These are phyloP conservation scores for Fusarium sp. DNA, from an alignment of 2,329 filamentous ascomycete species.

Conservation along the genomic window DNA sequence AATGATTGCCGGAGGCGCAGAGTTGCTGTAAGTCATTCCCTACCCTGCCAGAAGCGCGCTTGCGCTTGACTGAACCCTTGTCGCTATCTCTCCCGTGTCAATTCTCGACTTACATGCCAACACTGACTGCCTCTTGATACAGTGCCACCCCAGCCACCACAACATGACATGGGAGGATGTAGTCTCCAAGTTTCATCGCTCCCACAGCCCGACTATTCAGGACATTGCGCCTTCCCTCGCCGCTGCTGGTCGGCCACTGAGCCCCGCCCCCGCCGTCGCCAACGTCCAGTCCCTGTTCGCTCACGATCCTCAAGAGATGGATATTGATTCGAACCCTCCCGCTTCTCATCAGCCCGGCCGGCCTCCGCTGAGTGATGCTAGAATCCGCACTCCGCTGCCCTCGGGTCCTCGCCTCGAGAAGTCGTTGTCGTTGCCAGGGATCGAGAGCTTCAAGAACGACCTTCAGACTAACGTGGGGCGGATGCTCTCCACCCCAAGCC, in stretches of 20 bases:
- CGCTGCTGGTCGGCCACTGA: constrained; percentile 55
- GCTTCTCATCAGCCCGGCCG: constrained; percentile 50
- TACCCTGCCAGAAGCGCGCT: not conserved
- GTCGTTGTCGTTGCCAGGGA: constrained; percentile 57
- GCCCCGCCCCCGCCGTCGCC: constrained; percentile 53
- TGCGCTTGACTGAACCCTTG: not conserved
- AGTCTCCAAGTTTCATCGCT: constrained; percentile 60
- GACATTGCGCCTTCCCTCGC: constrained; percentile 56
- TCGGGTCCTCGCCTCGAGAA: constrained; percentile 64
- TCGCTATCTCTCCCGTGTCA: not conserved
- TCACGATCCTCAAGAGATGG: constrained; percentile 62
- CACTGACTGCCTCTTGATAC: constrained; percentile 26
- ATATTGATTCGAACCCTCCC: constrained; percentile 55
- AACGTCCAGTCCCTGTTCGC: constrained; percentile 52
- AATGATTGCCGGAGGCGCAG: constrained; percentile 62
- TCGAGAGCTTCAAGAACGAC: constrained; percentile 60
- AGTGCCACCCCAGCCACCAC: constrained; percentile 68
- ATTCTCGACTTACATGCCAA: constrained; percentile 32
- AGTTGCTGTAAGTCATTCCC: constrained; percentile 61
- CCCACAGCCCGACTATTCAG: constrained; percentile 60
- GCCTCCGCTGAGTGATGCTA: constrained; percentile 55
- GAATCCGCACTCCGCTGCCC: constrained; percentile 64
- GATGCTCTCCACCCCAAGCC: constrained; percentile 59
- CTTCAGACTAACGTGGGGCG: constrained; percentile 60
- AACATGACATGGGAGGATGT: constrained; percentile 69